phyloP scores from a whole-genome alignment of 768 basidiomycete genomes.

The Flagelloscypha sp. region DNA sequence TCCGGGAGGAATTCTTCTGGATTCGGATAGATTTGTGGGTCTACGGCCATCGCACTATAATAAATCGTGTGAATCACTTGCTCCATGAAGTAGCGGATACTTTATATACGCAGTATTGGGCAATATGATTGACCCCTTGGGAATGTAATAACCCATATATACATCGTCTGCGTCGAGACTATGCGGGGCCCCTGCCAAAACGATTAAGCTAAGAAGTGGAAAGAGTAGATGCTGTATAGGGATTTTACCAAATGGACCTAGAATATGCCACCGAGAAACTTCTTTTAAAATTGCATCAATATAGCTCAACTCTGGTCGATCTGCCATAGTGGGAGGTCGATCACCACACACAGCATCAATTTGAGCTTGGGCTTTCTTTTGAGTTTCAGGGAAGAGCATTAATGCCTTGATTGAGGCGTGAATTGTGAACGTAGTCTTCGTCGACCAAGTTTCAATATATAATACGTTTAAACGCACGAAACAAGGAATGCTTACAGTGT shows the following conservation, averaged over 20 bases:
- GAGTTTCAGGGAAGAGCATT: too few relatives aligned
- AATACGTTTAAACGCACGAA: too few relatives aligned
- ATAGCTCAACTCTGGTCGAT: constrained; percentile 5
- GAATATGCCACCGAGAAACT: constrained; percentile 22
- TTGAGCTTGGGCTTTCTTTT: constrained; percentile 14
- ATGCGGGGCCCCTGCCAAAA: constrained; percentile 6
- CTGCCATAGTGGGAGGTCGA: constrained; percentile 6
- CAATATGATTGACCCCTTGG: constrained; percentile 15
- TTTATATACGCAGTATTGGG: constrained; percentile 15
- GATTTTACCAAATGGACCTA: constrained; percentile 20
- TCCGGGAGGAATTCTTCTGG: constrained; percentile 10
- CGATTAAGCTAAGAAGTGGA: too few relatives aligned
- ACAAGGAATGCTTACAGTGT: too few relatives aligned
- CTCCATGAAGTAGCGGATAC: too few relatives aligned
- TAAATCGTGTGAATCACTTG: neutral
- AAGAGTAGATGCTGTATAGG: too few relatives aligned
- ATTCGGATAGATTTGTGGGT: constrained; percentile 3
- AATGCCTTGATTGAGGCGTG: too few relatives aligned
- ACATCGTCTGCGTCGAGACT: constrained; percentile 8
- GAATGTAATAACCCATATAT: constrained; percentile 9
- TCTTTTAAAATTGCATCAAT: constrained; percentile 20
- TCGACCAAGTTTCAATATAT: too few relatives aligned
- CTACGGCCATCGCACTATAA: constrained; percentile 1
- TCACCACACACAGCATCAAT: constrained; percentile 10
- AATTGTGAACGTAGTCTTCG: too few relatives aligned